phyloP scores from a whole-genome alignment of 176 grass and related monocot genomes.

The Phragmites australis region DNA sequence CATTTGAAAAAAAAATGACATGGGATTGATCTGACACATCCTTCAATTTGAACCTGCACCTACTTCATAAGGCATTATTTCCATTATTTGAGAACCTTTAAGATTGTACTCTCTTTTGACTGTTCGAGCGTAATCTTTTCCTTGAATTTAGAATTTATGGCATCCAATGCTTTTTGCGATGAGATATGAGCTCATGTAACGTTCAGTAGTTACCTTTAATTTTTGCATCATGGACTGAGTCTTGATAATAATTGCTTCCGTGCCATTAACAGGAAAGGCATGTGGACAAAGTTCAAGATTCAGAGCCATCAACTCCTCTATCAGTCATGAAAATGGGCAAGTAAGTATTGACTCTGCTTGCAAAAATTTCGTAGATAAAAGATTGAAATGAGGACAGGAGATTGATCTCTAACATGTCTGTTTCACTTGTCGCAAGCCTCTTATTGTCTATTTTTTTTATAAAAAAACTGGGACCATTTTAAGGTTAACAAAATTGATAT shows the following conservation, averaged over 20 bases:
- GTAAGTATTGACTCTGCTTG: slow-evolving; percentile 56
- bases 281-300: slow-evolving; percentile 78
- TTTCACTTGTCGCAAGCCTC: slow-evolving; percentile 10
- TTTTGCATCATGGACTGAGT: neutral
- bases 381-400: neutral
- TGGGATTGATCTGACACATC: slow-evolving; percentile 1
- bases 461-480: too few species aligned
- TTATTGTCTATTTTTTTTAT: neutral
- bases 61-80: slow-evolving; percentile 4
- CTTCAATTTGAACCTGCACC: neutral
- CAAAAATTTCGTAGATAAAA: neutral
- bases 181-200: slow-evolving; percentile 24
- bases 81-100: neutral
- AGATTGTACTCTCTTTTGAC: neutral
- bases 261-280: slow-evolving; percentile 69
- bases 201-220: neutral
- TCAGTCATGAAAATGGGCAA: slow-evolving; percentile 80
- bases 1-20: neutral
- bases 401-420: neutral
- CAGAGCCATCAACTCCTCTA: slow-evolving; percentile 74
- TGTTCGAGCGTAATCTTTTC: neutral
- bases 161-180: slow-evolving; percentile 14
- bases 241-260: slow-evolving; percentile 20
- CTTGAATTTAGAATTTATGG: neutral
- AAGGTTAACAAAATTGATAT: too few species aligned